These are phyloP conservation scores for Solanum gracilifrons DNA, from an alignment of 257 asterid species.

Conservation along the genomic window DNA sequence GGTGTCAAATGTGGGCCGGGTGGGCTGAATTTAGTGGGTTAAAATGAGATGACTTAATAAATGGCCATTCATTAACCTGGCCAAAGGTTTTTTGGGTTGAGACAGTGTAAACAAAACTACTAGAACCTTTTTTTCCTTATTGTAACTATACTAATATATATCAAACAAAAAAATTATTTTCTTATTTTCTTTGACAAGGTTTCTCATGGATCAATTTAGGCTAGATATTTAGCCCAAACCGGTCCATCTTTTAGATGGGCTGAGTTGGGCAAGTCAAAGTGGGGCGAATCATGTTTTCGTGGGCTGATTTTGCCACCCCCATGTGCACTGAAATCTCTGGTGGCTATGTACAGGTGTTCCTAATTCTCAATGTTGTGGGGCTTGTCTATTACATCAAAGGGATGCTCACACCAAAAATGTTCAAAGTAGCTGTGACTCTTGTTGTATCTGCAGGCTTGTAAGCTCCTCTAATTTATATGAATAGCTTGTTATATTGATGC, in stretches of 20 bases:
- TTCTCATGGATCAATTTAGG: background rate
- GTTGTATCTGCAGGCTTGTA: conserved; percentile 83
- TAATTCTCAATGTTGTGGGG: conserved; percentile 84
- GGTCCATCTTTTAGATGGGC: background rate
- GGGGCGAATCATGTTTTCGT: background rate
- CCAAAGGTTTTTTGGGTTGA: background rate
- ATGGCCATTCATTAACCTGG: background rate
- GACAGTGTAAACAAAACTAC: background rate
- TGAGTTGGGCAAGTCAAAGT: background rate
- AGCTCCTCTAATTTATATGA: conserved; percentile 18
- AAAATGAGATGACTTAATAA: background rate
- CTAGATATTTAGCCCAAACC: background rate
- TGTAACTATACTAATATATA: background rate
- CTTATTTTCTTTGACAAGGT: background rate
- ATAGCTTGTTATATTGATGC: background rate
- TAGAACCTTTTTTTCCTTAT: too few relatives aligned
- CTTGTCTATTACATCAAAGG: conserved; percentile 88
- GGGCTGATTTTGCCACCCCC: background rate
- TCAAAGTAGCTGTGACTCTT: conserved; percentile 92
- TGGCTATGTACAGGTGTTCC: conserved; percentile 61
- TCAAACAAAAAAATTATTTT: background rate
- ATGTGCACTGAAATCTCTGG: background rate
- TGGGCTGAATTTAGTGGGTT: background rate
- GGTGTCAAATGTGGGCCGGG: background rate
- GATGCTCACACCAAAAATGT: conserved; percentile 84